Evolutionary conservation across 352 stramenopile genomes (phyloP), one percentile per base, ranked within the genome.

Genomic region (Hyaloperonospora arabidopsidis): DNA sequence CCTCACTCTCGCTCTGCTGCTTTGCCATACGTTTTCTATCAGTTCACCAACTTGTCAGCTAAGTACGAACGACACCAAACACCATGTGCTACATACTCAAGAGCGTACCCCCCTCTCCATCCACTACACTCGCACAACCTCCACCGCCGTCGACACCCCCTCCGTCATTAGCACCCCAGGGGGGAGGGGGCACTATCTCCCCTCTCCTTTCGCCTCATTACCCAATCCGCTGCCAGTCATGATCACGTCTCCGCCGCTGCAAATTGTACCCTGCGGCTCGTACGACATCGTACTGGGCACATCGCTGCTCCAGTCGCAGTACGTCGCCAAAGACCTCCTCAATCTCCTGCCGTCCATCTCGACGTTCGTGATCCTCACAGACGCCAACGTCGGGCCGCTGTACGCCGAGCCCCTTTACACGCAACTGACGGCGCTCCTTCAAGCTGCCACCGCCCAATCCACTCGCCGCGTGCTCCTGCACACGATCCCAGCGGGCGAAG

Each of bases 221-320:
- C 25, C 25, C 25, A 29, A 29, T 21, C 19, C 2, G 6, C 19
- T 38, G 29, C 49, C 48, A 43, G 23, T 36, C 23, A 54, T 61
- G 44, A 47, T 57, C 15, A 15, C 57, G 25, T 29, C 25, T 3
- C 25, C 25, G 25, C 25, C 7, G 48, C 62, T 54, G 39, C 65
- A 81, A 57, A 61, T 83, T 38, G 69, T 91, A 34, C 76, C 78
- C 49, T 91, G 81, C 67, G 79, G 79, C 54, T 77, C 75, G 45
- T 89, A 92, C 72, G 75, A 89, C 61, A 86, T 92, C 54, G 75
- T 89, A 49, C 68, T 92, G 35, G 82, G 82, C 63, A 78, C 77
- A 14, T 57, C 65, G 43, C 63, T 92, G 41, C 67, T 92, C 13
- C 69, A 74, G 38, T 84, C 75, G 18, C 68, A 63, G 49, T 87